Evolutionary conservation across 768 basidiomycete genomes (phyloP).

Genomic region (Lyophyllum shimeji): DNA sequence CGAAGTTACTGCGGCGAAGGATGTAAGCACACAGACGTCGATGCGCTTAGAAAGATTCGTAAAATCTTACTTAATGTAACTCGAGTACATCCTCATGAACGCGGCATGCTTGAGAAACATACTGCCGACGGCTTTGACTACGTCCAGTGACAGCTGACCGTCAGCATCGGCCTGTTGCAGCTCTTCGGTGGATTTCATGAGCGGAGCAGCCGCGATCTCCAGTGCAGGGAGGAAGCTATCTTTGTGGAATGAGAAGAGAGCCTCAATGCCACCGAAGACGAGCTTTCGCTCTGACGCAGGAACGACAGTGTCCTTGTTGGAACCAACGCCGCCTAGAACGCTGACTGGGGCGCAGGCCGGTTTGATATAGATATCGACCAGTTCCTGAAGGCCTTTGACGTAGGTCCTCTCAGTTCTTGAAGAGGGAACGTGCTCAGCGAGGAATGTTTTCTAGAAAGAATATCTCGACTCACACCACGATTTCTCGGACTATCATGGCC

Average conservation of each 20-base stretch:
- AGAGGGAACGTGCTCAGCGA: conserved; percentile 12
- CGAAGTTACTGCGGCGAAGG: conserved; percentile 72
- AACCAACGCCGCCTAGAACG: conserved; percentile 66
- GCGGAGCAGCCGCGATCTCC: conserved; percentile 70
- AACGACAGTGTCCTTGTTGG: conserved; percentile 80
- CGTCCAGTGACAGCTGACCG: conserved; percentile 69
- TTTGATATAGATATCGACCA: conserved; percentile 93
- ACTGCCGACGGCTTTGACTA: conserved; percentile 79
- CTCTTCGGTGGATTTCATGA: conserved; percentile 51
- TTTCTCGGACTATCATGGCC: conserved; percentile 83
- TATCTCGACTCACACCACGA: conserved; percentile 69
- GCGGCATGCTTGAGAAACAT: conserved; percentile 94
- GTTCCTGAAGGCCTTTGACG: conserved; percentile 89
- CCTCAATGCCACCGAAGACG: conserved; percentile 89
- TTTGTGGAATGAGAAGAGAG: conserved; percentile 88
- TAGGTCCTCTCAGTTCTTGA: conserved; percentile 91
- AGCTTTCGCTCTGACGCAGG: conserved; percentile 85
- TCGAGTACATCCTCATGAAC: conserved; percentile 98
- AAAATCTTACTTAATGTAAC: conserved; percentile 86
- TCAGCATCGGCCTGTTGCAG: conserved; percentile 59
- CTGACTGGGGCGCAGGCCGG: conserved; percentile 74
- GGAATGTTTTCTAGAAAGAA: conserved; percentile 6
- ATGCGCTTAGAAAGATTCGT: conserved; percentile 6
- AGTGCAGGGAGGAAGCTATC: conserved; percentile 92
- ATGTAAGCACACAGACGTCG: conserved; percentile 10